Percentiles rank a stretch among this genome's conserved stretches.
Conservation (phyloP, 768 basidiomycete genomes). For the Lactarius indigo region DNA sequence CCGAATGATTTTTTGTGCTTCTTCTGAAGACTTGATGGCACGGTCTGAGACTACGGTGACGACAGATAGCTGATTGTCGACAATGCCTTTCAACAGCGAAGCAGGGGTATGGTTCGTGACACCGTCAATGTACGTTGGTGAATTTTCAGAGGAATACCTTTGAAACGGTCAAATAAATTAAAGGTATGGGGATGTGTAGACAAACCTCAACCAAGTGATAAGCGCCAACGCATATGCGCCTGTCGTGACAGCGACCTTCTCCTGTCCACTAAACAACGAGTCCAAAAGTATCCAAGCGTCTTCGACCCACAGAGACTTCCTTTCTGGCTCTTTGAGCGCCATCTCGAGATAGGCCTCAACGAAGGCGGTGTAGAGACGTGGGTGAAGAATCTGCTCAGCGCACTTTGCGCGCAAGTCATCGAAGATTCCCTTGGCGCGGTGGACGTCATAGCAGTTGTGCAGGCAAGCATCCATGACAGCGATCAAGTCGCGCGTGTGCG, state of each 20-base stretch:
- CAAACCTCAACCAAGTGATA: conserved; percentile 52
- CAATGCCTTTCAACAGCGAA: conserved; percentile 34
- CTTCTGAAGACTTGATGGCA: conserved; percentile 49
- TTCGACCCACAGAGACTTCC: conserved; percentile 54
- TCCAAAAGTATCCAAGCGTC: conserved; percentile 60
- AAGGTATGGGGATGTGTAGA: background rate
- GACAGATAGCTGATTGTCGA: conserved; percentile 48
- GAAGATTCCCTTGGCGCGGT: conserved; percentile 73
- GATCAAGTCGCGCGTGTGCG: conserved; percentile 62
- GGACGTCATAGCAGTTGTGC: conserved; percentile 68
- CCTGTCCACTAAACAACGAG: conserved; percentile 47
- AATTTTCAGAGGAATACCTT: conserved; percentile 39
- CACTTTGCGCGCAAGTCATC: conserved; percentile 49
- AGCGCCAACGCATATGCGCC: conserved; percentile 71
- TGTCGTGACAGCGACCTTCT: conserved; percentile 48
- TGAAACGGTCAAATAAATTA: conserved; percentile 20
- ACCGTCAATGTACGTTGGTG: conserved; percentile 14
- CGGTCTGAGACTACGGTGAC: conserved; percentile 55
- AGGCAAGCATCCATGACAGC: conserved; percentile 84
- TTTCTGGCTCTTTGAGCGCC: conserved; percentile 47
- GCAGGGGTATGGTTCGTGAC: conserved; percentile 27
- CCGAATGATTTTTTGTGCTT: conserved; percentile 53
- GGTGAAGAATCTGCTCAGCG: conserved; percentile 45
- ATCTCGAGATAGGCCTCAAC: conserved; percentile 61
- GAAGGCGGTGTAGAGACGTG: conserved; percentile 59